These are phyloP conservation scores for Flaveria bidentis DNA, from an alignment of 129 eudicot species.

Conservation along the genomic window DNA sequence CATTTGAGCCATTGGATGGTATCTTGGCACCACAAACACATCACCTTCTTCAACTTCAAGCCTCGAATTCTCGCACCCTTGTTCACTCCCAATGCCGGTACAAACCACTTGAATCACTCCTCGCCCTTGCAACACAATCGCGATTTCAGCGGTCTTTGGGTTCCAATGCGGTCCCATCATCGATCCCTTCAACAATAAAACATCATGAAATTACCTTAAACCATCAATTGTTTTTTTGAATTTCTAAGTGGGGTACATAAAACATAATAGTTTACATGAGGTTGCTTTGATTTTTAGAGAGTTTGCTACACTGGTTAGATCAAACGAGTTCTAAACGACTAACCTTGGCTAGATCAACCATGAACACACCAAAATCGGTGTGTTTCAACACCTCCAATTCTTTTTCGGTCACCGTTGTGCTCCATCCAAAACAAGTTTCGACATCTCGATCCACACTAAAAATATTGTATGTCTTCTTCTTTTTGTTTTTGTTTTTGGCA, in stretches of 20 bases:
- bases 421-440: conserved; percentile 69
- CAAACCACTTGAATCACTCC: conserved; percentile 74
- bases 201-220: background rate
- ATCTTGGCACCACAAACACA: conserved; percentile 74
- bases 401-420: conserved; percentile 47
- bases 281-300: no score
- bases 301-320: no score
- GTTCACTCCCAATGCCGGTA: conserved; percentile 40
- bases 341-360: conserved; percentile 76
- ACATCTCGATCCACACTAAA: conserved; percentile 49
- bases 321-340: background rate
- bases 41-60: conserved; percentile 75
- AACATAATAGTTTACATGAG: no score
- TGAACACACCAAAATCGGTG: conserved; percentile 58
- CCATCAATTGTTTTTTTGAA: background rate
- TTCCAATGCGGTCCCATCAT: conserved; percentile 96
- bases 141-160: conserved; percentile 53
- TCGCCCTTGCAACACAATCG: conserved; percentile 58
- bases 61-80: conserved; percentile 49
- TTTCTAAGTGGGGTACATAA: no score
- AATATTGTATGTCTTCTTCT: conserved; percentile 44
- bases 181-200: conserved; percentile 47
- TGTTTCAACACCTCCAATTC: conserved; percentile 43
- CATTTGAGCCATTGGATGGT: conserved; percentile 72
- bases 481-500: conserved; percentile 36